phyloP scores from a whole-genome alignment of 1,139 yeast species.

The Candida sanyaensis region DNA sequence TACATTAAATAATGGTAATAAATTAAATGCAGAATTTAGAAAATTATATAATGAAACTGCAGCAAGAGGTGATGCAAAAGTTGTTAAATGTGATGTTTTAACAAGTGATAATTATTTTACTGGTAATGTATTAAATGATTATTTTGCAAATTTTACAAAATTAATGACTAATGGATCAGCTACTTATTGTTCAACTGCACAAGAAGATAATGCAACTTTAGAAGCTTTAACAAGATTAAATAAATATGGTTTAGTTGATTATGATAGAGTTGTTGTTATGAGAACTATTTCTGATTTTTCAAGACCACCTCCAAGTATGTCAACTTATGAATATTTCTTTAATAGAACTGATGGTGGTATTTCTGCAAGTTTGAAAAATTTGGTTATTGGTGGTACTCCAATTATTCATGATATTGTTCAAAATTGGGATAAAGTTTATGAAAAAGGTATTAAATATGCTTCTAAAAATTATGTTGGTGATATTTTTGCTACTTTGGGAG shows the following conservation, averaged over 20 bases:
- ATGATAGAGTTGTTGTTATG: constrained; percentile 57
- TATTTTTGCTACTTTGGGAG: constrained; percentile 53
- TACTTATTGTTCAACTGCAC: constrained; percentile 62
- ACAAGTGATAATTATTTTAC: constrained; percentile 65
- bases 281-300: constrained; percentile 67
- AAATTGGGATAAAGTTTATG: constrained; percentile 54
- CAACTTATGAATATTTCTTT: constrained; percentile 53
- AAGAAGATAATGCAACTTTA: constrained; percentile 68
- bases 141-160: constrained; percentile 49
- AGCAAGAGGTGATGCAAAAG: constrained; percentile 50
- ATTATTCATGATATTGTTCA: constrained; percentile 52
- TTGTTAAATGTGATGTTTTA: constrained; percentile 58
- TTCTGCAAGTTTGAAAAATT: constrained; percentile 50
- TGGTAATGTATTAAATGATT: constrained; percentile 53
- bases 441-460: constrained; percentile 32
- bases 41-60: constrained; percentile 48
- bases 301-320: constrained; percentile 52
- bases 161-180: constrained; percentile 63
- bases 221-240: constrained; percentile 61
- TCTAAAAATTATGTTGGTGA: constrained; percentile 64
- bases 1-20: constrained; percentile 48
- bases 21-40: constrained; percentile 46
- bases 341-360: constrained; percentile 55
- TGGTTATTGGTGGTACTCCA: constrained; percentile 57
- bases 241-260: constrained; percentile 56